These are phyloP conservation scores for Aphanomyces euteiches DNA, from an alignment of 352 stramenopile genomes.

Conservation along the genomic window DNA sequence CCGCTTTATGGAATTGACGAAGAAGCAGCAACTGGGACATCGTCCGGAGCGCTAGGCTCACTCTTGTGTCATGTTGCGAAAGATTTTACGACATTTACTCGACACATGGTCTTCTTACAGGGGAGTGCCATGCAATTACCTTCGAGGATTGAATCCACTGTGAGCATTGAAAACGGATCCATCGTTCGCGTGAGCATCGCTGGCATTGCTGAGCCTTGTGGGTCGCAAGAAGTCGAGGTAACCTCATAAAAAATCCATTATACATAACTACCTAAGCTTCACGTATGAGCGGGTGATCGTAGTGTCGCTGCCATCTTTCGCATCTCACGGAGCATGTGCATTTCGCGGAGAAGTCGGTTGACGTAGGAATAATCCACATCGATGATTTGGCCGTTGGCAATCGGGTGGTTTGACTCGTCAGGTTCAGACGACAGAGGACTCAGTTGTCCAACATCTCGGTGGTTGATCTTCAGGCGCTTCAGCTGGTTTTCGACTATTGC, in stretches of 20 bases:
- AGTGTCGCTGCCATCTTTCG: not conserved
- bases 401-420: not conserved
- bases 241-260: not conserved
- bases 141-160: conserved; percentile 10
- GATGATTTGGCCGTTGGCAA: not conserved
- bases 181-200: conserved; percentile 6
- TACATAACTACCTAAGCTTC: too few relatives aligned
- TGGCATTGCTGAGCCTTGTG: conserved; percentile 14
- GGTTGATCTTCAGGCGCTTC: conserved; percentile 28
- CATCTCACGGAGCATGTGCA: conserved; percentile 19
- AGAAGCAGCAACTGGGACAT: conserved; percentile 21
- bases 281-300: too few relatives aligned
- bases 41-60: conserved; percentile 5
- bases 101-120: conserved; percentile 16
- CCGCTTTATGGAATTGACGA: conserved; percentile 24
- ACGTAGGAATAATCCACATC: conserved; percentile 13
- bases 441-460: not conserved
- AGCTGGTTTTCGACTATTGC: conserved; percentile 22
- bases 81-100: not conserved
- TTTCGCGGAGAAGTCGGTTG: conserved; percentile 17
- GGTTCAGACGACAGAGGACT: not conserved
- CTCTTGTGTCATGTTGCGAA: not conserved
- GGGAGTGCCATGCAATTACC: conserved; percentile 12
- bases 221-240: not conserved
- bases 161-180: not conserved